Base-by-base conservation (phyloP, 106 monocot genomes). In the Amphibolis antarctica region DNA sequence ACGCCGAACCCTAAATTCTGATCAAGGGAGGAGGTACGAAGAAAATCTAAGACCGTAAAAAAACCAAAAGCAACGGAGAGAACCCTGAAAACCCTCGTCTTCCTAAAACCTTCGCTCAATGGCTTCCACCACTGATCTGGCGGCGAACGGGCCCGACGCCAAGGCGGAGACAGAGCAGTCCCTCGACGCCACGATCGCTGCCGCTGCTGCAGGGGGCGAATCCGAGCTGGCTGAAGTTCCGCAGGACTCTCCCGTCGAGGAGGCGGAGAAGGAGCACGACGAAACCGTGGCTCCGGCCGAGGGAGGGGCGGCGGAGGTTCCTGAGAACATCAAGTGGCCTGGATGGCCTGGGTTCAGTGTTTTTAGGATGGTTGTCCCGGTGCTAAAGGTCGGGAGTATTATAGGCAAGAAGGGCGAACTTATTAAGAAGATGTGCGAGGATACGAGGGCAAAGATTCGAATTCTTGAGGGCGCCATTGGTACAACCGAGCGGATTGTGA, bases 321-420 rank as follows among this genome's bases (percentile, higher is more conserved):
- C 28, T 7, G 74, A 76, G 53, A 62, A 15, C 26, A 80, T 77
- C 75, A 89, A 73, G 68, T 93, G 93, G 93, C 85, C 93, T 0
- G 93, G 88, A 31, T 93, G 93, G 93, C 93, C 93, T 17, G 93
- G 93, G 0, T 58, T 77, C 63, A 86, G 60, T 65, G 89, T 81
- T 19, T 93, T 81, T 61, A 59, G 93, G 24, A 54, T 93, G 52
- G 63, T 93, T 11, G 85, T 89, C 28, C 85, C 93, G 9, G 78
- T 89, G 18, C 45, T 66, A 21, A 93, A 86, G 72, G 88, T 86
- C 4, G 93, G 93, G 51, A 66, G 88, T 72, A 78, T 93, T 59
- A 93, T 93, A 21, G 93, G 93, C 22, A 66, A 83, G 45, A 88
- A 88, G 64, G 93, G 93, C 9, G 88, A 89, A 29, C 47, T 79